Percentiles rank a stretch among this genome's conserved stretches.
These are phyloP conservation scores for Calonectria ilicicola DNA, from an alignment of 2,329 filamentous ascomycete genomes.

Conservation along the genomic window DNA sequence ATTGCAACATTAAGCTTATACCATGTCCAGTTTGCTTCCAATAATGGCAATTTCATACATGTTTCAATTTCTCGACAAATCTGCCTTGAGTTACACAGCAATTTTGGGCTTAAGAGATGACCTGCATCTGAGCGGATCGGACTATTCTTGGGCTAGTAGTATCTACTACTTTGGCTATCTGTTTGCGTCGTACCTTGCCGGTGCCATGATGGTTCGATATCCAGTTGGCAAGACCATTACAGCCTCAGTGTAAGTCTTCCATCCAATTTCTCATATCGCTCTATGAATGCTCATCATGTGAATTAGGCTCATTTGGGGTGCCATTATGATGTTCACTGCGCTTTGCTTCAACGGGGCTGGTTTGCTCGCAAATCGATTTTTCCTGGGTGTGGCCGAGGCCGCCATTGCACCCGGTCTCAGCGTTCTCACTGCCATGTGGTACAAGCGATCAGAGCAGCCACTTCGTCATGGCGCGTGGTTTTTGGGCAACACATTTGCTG, in stretches of 20 bases:
- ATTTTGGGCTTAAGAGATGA: constrained; percentile 62
- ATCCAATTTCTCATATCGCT: background rate
- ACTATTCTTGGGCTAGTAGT: constrained; percentile 63
- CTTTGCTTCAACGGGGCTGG: constrained; percentile 59
- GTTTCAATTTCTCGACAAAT: constrained; percentile 73
- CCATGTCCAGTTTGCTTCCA: constrained; percentile 59
- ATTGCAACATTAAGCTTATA: constrained; percentile 48
- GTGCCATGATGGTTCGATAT: constrained; percentile 40
- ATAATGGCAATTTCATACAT: constrained; percentile 65
- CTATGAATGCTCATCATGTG: background rate
- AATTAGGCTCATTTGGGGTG: constrained; percentile 46
- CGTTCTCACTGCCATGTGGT: constrained; percentile 66
- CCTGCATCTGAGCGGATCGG: constrained; percentile 57
- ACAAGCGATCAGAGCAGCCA: constrained; percentile 48
- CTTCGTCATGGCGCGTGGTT: constrained; percentile 38
- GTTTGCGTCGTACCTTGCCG: constrained; percentile 42
- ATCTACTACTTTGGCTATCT: constrained; percentile 67
- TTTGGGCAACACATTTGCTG: constrained; percentile 42
- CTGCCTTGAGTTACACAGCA: constrained; percentile 63
- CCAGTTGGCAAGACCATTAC: constrained; percentile 44
- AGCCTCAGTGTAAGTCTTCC: constrained; percentile 29
- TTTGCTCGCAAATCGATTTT: constrained; percentile 62
- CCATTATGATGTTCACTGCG: constrained; percentile 57
- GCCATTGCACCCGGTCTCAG: constrained; percentile 66
- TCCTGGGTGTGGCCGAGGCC: constrained; percentile 66